Evolutionary conservation across 768 basidiomycete genomes (phyloP).

Genomic region (Dioszegia crocea): DNA sequence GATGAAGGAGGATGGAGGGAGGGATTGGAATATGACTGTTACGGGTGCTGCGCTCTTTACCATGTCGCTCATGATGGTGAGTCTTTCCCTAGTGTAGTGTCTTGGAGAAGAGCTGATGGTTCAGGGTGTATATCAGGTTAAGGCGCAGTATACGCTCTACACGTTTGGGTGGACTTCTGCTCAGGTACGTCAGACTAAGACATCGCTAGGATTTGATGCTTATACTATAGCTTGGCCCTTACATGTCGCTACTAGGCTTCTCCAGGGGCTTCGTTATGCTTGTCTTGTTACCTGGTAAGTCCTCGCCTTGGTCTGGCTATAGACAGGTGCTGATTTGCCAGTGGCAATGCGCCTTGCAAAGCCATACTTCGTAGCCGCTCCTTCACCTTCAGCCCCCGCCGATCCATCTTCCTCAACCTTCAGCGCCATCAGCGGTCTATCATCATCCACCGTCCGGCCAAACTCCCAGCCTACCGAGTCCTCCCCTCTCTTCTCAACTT

Average conservation of each 20-base stretch:
- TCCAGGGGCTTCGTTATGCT: conserved; percentile 35
- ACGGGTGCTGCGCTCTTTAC: conserved; percentile 63
- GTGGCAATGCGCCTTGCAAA: conserved; percentile 43
- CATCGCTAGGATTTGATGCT: background rate
- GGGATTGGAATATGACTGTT: conserved; percentile 71
- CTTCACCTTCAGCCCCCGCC: background rate
- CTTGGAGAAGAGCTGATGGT: background rate
- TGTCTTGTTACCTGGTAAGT: conserved; percentile 41
- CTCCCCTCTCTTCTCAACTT: background rate
- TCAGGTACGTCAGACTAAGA: conserved; percentile 25
- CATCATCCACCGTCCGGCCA: background rate
- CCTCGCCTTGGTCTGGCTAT: background rate
- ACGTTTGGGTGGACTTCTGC: conserved; percentile 45
- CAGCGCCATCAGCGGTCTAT: background rate
- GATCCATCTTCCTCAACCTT: conserved; percentile 2
- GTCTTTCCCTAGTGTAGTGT: conserved; percentile 32
- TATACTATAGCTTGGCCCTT: conserved; percentile 41
- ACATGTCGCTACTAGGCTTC: conserved; percentile 38
- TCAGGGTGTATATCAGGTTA: conserved; percentile 39
- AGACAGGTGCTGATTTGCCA: conserved; percentile 8
- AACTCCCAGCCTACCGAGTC: background rate
- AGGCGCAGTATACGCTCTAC: conserved; percentile 43
- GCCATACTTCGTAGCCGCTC: conserved; percentile 23
- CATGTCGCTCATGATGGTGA: conserved; percentile 63
- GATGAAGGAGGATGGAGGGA: conserved; percentile 48